Base-by-base conservation (phyloP, 768 basidiomycete species). In the Mycena vitilis region DNA sequence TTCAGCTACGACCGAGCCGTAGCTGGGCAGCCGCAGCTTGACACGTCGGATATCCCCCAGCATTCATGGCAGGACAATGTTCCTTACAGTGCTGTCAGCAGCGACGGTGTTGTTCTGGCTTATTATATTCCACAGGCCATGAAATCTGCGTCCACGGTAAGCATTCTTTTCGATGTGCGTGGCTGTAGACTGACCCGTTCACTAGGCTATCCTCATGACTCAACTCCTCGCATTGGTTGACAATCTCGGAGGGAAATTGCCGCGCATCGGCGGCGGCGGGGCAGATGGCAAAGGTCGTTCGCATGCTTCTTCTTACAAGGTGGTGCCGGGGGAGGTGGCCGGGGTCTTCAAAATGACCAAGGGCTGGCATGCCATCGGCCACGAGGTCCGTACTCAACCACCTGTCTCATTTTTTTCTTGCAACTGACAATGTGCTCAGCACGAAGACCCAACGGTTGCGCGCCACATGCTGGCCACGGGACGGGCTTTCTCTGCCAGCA, bases 291-390 rank as follows among this genome's bases (percentile, higher is more conserved):
- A 15, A 8, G 25, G 25, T 15, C 54, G 54, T 4, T 9, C 18
- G 6, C 8, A 36, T 9, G 54, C n/a, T 7, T 37, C 34, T 11
- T 55, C 54, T 7, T 55, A 55, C 36, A 55, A 37, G 36, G 20
- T 30, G 4, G 30, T 55, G 36, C 54, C 54, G 5, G 38, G 38
- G 16, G 23, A 55, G 36, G n/a, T n/a, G 5, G 54, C 54, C 4
- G 54, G 54, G 30, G 20, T 37, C 3, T 55, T 55, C 37, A 55
- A 55, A 20, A 37, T 55, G 36, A 20, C n/a, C 15, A 55, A 55
- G 54, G 54, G 18, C 11, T 55, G 54, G 54, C 54, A 55, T 38
- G 54, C 54, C 20, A 38, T 55, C 10, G 54, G 54, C 20, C 54
- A 55, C 25, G 34, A 36, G 36, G 54, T 38, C 7, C 12, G 37